Conservation (phyloP, 179 eudicot genomes). For the Silene noctiflora region DNA sequence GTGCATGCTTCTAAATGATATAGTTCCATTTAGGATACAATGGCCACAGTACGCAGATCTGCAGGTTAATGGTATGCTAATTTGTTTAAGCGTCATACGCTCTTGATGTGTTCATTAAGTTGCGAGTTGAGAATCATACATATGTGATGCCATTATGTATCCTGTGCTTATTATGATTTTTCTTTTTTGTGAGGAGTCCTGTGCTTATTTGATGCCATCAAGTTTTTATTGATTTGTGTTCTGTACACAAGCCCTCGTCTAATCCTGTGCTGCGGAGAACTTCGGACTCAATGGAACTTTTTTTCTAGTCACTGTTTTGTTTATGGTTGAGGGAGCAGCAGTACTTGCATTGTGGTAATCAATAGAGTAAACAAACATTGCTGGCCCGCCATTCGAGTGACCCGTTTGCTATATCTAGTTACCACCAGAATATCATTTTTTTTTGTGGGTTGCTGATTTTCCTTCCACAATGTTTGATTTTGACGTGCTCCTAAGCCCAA, state of each 20-base stretch:
- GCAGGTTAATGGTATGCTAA: slow-evolving; percentile 77
- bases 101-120: not conserved
- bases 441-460: too few species aligned
- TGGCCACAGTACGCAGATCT: slow-evolving; percentile 93
- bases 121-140: not conserved
- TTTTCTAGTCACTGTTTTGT: too few species aligned
- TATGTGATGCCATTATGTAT: not conserved
- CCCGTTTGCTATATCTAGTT: not conserved
- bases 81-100: not conserved
- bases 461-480: not conserved
- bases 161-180: not conserved
- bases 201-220: not conserved
- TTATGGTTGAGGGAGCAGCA: not conserved
- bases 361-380: not conserved
- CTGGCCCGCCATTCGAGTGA: not conserved
- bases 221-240: not conserved
- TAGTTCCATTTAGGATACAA: slow-evolving; percentile 89
- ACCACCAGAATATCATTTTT: not conserved
- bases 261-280: not conserved
- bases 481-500: not conserved
- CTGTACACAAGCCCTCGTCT: not conserved
- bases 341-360: not conserved
- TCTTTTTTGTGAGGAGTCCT: too few species aligned
- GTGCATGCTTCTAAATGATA: slow-evolving; percentile 94
- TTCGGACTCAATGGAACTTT: not conserved